Evolutionary conservation across 2,329 filamentous ascomycete genomes (phyloP).

Genomic region (Dothideomycetidae sp.): DNA sequence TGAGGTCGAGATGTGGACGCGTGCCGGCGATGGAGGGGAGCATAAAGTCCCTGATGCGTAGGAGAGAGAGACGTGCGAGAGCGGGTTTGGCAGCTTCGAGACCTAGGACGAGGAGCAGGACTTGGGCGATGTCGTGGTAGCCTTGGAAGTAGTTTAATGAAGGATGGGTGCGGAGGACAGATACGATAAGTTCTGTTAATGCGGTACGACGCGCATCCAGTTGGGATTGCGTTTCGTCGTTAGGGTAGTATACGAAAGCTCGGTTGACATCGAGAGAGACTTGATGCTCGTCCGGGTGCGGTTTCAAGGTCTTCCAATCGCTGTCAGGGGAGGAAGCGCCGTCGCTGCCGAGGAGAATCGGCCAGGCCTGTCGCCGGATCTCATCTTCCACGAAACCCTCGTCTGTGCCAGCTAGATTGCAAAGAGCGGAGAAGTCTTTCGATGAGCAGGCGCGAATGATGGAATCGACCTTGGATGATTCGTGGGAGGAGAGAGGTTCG

Average conservation of each 20-base stretch:
- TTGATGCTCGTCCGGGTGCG: slow-evolving; percentile 80
- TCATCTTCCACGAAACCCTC: slow-evolving; percentile 35
- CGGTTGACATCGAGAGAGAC: slow-evolving; percentile 84
- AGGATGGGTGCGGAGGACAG: slow-evolving; percentile 66
- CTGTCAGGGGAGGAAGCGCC: slow-evolving; percentile 13
- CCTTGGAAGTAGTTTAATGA: slow-evolving; percentile 94
- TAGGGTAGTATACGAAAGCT: slow-evolving; percentile 93
- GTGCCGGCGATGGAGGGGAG: slow-evolving; percentile 72
- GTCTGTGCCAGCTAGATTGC: slow-evolving; percentile 28
- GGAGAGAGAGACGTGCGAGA: slow-evolving; percentile 67
- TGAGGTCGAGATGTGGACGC: slow-evolving; percentile 68
- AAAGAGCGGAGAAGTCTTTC: slow-evolving; percentile 27
- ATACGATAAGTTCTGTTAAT: slow-evolving; percentile 65
- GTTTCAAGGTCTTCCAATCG: slow-evolving; percentile 50
- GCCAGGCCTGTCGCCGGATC: slow-evolving; percentile 63
- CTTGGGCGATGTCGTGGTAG: slow-evolving; percentile 96
- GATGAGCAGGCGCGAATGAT: slow-evolving; percentile 30
- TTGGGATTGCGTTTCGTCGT: slow-evolving; percentile 55
- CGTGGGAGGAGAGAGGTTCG: slow-evolving; percentile 13
- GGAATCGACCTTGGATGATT: slow-evolving; percentile 18
- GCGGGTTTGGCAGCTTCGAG: slow-evolving; percentile 44
- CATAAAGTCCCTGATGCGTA: slow-evolving; percentile 96
- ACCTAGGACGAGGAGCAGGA: slow-evolving; percentile 74
- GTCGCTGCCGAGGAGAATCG: slow-evolving; percentile 37
- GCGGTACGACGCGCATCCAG: slow-evolving; percentile 58